A percentile compares a stretch with the other conserved stretches of the same genome.
These are phyloP conservation scores for Suillus paluster DNA, from an alignment of 768 basidiomycete species.

Conservation along the genomic window DNA sequence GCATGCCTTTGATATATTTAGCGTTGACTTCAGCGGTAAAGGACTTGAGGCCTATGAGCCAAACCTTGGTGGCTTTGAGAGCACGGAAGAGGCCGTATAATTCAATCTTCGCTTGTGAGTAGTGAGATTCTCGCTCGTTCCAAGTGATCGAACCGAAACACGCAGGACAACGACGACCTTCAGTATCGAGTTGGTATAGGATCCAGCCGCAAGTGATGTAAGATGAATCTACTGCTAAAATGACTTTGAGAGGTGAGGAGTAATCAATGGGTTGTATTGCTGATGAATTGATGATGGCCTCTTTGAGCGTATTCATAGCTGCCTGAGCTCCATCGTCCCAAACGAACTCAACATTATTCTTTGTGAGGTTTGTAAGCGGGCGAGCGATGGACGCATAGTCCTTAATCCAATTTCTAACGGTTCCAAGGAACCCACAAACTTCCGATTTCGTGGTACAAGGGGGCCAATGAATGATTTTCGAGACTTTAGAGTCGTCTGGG, in stretches of 20 bases:
- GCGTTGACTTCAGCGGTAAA: slow-evolving; percentile 45
- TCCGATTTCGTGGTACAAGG: slow-evolving; percentile 18
- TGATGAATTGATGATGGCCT: slow-evolving; percentile 9
- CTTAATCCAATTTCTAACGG: slow-evolving; percentile 34
- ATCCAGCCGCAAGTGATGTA: slow-evolving; percentile 41
- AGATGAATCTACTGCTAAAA: slow-evolving; percentile 31
- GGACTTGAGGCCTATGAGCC: slow-evolving; percentile 35
- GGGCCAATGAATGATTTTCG: slow-evolving; percentile 37
- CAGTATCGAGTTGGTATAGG: slow-evolving; percentile 27
- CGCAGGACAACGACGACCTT: slow-evolving; percentile 24
- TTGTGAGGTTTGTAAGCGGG: slow-evolving; percentile 31
- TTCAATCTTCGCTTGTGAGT: slow-evolving; percentile 30
- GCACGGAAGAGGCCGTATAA: slow-evolving; percentile 33
- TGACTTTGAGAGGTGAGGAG: slow-evolving; percentile 3
- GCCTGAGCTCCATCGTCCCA: slow-evolving; percentile 11
- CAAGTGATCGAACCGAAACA: slow-evolving; percentile 29
- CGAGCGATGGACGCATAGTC: slow-evolving; percentile 27
- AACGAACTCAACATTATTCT: slow-evolving; percentile 25
- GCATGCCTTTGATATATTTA: slow-evolving; percentile 46
- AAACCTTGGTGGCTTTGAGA: slow-evolving; percentile 24
- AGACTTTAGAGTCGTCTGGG: slow-evolving; percentile 30
- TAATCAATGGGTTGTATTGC: slow-evolving; percentile 20
- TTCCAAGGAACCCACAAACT: slow-evolving; percentile 26
- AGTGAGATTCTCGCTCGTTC: slow-evolving; percentile 1
- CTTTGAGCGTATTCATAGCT: slow-evolving; percentile 25